Conservation (phyloP, 257 asterid genomes). For the Penstemon eatonii region DNA sequence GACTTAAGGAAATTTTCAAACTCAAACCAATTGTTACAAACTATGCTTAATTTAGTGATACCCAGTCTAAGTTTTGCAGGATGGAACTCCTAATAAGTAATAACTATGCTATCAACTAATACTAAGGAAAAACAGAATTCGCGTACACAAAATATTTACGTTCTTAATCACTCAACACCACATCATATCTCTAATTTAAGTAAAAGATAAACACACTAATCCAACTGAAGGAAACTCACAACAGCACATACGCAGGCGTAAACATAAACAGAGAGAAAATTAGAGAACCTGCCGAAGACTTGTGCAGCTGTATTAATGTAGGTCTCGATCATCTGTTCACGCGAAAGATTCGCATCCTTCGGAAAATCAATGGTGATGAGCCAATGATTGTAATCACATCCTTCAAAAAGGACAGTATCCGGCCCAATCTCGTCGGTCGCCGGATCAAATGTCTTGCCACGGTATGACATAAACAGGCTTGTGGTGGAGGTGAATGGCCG, state of each 20-base stretch:
- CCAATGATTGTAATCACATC: slow-evolving; percentile 97
- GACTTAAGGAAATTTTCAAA: too few species aligned
- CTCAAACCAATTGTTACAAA: slow-evolving; percentile 14
- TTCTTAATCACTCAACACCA: not conserved
- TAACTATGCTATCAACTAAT: too few species aligned
- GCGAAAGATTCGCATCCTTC: slow-evolving; percentile 42
- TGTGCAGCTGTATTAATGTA: slow-evolving; percentile 76
- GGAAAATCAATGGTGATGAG: slow-evolving; percentile 83
- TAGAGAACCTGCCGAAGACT: slow-evolving; percentile 75
- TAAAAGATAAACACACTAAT: too few species aligned
- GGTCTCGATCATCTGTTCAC: slow-evolving; percentile 73
- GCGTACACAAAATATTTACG: not conserved
- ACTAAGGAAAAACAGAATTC: not conserved
- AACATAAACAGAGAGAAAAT: not conserved
- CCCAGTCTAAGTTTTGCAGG: too few species aligned
- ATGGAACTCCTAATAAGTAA: too few species aligned
- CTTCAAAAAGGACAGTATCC: slow-evolving; percentile 89
- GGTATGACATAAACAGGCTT: slow-evolving; percentile 29
- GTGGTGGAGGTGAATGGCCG: slow-evolving; percentile 50
- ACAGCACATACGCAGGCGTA: not conserved
- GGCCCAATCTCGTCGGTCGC: slow-evolving; percentile 62
- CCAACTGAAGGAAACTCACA: too few species aligned
- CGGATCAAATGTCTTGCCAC: slow-evolving; percentile 45
- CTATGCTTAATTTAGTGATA: too few species aligned
- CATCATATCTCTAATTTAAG: not conserved